Evolutionary conservation across 2,329 filamentous ascomycete genomes (phyloP).

Genomic region (Zymoseptoria crescenta): DNA sequence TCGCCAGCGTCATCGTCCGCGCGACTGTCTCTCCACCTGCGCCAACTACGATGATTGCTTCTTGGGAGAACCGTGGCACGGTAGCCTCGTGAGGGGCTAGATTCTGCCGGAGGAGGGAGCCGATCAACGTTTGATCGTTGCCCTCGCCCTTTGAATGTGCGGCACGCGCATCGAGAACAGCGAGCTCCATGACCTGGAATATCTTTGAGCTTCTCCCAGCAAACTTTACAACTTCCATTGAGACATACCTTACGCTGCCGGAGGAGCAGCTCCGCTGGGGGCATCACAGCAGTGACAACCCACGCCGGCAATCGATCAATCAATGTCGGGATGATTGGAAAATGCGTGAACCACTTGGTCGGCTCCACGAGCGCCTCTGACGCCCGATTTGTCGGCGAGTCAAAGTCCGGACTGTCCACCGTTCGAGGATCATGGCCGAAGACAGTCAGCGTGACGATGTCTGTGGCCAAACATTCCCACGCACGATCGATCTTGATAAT

Average conservation of each 20-base stretch:
- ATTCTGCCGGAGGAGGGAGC: constrained; percentile 5
- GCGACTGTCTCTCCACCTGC: constrained; percentile 41
- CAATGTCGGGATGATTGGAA: background rate
- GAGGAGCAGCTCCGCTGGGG: background rate
- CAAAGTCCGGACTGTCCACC: background rate
- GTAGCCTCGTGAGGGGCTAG: constrained; percentile 27
- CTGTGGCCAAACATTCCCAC: background rate
- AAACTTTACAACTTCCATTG: background rate
- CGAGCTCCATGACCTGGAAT: constrained; percentile 2
- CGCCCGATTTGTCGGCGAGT: background rate
- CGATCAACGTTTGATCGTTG: constrained; percentile 5
- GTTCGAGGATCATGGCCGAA: background rate
- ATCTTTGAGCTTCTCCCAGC: background rate
- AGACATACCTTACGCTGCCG: background rate
- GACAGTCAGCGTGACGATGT: background rate
- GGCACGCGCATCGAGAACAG: background rate
- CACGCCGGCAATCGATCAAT: background rate
- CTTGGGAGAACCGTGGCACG: constrained; percentile 32
- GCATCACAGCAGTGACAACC: background rate
- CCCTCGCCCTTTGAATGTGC: constrained; percentile 1
- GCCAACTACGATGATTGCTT: constrained; percentile 39
- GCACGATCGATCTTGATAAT: background rate
- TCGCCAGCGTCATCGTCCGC: constrained; percentile 35
- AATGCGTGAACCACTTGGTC: background rate
- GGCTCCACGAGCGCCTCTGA: background rate